phyloP scores from a whole-genome alignment of 345 rosid genomes.

The Populus tremula region DNA sequence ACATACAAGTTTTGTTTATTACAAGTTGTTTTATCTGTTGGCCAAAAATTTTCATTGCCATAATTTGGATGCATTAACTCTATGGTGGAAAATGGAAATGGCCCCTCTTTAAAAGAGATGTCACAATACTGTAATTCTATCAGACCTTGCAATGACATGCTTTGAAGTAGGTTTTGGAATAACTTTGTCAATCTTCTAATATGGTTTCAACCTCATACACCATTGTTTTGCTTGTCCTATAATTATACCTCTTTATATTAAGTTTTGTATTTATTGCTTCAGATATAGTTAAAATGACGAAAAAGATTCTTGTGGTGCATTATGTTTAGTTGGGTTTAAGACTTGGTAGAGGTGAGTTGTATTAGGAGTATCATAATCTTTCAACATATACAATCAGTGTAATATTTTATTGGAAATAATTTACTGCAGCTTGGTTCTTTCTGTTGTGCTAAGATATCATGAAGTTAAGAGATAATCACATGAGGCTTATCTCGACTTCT shows the following conservation, averaged over 20 bases:
- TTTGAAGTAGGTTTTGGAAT: background rate
- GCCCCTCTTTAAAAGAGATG: background rate
- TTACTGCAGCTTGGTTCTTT: background rate
- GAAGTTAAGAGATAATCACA: background rate
- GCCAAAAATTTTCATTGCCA: background rate
- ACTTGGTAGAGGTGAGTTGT: background rate
- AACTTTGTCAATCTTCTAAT: background rate
- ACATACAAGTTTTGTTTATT: background rate
- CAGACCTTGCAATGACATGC: background rate
- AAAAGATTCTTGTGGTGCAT: background rate
- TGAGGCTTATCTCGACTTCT: background rate
- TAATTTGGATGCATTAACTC: background rate
- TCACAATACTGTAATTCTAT: background rate
- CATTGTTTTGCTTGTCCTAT: background rate
- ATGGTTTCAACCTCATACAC: background rate
- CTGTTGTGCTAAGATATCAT: background rate
- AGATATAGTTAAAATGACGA: background rate
- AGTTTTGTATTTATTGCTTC: background rate
- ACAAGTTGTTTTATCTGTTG: background rate
- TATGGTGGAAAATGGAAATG: background rate
- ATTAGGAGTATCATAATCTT: background rate
- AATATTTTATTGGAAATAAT: background rate
- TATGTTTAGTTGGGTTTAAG: background rate
- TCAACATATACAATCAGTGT: background rate
- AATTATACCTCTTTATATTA: background rate